Percentiles rank a stretch among this genome's conserved stretches.
Conservation (phyloP, 2,329 filamentous ascomycete genomes). For the Fusarium sp. region DNA sequence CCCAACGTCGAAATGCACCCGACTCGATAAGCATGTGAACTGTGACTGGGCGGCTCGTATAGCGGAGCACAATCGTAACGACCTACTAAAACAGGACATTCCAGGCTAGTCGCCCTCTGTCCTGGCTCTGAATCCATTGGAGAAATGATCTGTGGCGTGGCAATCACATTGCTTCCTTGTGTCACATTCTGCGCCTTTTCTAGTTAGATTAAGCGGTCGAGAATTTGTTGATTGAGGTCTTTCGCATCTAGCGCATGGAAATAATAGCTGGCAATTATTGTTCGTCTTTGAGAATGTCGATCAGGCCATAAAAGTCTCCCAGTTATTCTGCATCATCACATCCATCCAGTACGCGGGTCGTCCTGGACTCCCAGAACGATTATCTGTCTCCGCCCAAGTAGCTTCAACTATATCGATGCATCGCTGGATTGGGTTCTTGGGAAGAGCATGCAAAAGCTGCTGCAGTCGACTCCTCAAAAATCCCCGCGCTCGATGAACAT, state of each 20-base stretch:
- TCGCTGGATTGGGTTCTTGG: background rate
- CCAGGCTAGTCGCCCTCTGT: background rate
- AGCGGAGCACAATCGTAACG: background rate
- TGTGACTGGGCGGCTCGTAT: background rate
- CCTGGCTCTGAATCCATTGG: background rate
- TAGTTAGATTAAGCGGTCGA: background rate
- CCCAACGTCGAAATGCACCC: rapidly evolving
- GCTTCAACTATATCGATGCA: background rate
- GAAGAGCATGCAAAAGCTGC: background rate
- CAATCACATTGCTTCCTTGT: background rate
- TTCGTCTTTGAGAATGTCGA: background rate
- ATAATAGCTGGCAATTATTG: rapidly evolving
- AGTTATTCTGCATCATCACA: background rate
- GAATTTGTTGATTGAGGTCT: background rate
- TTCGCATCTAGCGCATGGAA: background rate
- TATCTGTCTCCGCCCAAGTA: background rate
- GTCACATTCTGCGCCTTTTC: background rate
- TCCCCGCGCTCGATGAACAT: background rate
- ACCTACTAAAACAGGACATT: background rate
- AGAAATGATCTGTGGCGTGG: no score
- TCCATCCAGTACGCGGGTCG: background rate
- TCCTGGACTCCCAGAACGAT: rapidly evolving
- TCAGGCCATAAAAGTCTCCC: background rate
- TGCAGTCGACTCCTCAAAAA: background rate
- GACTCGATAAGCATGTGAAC: background rate